A percentile compares a stretch with the other conserved stretches of the same genome.
Conservation (phyloP, 148 eudicot genomes). For the Rheum nobile region DNA sequence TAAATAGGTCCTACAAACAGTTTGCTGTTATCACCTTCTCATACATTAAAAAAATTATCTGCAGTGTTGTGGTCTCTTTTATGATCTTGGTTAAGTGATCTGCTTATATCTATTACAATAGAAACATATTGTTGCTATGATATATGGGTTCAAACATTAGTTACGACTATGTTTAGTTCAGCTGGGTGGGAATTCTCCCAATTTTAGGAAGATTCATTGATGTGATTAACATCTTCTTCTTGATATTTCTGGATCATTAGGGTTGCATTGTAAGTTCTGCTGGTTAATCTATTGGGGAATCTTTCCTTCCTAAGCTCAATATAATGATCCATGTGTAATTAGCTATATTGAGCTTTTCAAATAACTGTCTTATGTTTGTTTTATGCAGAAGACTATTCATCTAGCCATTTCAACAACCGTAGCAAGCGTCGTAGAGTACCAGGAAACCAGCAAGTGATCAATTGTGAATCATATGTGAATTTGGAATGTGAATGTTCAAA, state of each 20-base stretch:
- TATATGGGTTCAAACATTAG: not conserved
- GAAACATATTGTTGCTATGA: not conserved
- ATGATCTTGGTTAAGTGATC: not conserved
- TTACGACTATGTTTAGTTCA: no score
- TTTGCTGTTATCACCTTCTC: not conserved
- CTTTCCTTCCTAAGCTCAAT: not conserved
- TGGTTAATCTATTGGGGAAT: not conserved
- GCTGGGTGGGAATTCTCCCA: no score
- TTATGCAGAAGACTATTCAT: slow-evolving; percentile 29
- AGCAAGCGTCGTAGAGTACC: slow-evolving; percentile 42
- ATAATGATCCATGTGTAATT: not conserved
- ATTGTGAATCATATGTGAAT: slow-evolving; percentile 34
- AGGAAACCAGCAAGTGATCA: slow-evolving; percentile 32
- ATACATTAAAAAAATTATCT: not conserved
- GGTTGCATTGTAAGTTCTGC: not conserved
- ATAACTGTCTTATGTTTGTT: not conserved
- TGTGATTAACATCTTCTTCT: not conserved
- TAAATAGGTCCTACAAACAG: no score
- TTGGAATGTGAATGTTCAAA: slow-evolving; percentile 26
- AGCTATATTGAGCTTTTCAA: not conserved
- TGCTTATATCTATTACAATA: not conserved
- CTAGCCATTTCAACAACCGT: slow-evolving; percentile 16
- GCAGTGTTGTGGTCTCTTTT: not conserved
- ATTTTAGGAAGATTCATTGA: not conserved
- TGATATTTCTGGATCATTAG: not conserved